Evolutionary conservation across 306 rosid species (phyloP).

Genomic region (Citrullus mucosospermus): DNA sequence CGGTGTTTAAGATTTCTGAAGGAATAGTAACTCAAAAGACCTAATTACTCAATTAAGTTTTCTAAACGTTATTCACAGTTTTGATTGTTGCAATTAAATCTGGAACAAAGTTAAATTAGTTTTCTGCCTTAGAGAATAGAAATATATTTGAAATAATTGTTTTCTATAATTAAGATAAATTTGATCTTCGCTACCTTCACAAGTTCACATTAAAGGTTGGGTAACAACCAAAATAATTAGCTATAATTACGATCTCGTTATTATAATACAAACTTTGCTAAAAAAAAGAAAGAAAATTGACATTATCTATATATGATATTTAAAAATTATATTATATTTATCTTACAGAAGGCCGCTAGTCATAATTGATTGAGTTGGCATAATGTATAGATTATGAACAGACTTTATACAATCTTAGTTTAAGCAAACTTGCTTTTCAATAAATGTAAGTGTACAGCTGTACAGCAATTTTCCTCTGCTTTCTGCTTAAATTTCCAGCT

Average conservation of each 20-base stretch:
- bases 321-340: neutral
- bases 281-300: neutral
- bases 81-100: too few relatives aligned
- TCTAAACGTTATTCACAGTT: neutral
- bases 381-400: neutral
- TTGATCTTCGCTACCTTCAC: neutral
- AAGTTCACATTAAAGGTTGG: neutral
- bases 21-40: neutral
- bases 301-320: neutral
- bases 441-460: constrained; percentile 25
- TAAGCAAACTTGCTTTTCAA: neutral
- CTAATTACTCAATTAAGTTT: too few relatives aligned
- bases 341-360: neutral
- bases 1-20: neutral
- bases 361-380: neutral
- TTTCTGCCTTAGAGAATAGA: too few relatives aligned
- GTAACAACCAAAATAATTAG: neutral
- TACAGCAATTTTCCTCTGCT: constrained; percentile 10
- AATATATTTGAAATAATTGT: too few relatives aligned
- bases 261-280: neutral
- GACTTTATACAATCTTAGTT: neutral
- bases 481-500: constrained; percentile 9
- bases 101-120: too few relatives aligned
- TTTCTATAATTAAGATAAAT: too few relatives aligned
- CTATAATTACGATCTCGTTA: neutral